phyloP scores from a whole-genome alignment of 768 basidiomycete species.

The Tylopilus cervinicoccineus region DNA sequence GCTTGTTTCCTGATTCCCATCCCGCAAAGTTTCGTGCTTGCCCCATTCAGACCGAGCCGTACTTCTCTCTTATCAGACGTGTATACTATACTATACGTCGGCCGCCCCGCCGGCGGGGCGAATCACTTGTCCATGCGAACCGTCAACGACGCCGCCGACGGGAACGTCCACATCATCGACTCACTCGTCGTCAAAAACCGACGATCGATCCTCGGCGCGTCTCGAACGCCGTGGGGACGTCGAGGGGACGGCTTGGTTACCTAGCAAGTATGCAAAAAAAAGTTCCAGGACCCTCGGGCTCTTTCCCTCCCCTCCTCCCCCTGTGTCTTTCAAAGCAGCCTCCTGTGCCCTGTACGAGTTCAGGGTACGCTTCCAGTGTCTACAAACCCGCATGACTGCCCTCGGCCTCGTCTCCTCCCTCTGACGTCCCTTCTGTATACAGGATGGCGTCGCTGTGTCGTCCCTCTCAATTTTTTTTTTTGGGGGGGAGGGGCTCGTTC shows the following conservation, averaged over 20 bases:
- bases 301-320: not conserved
- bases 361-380: too few relatives aligned
- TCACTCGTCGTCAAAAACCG: not conserved
- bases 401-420: not conserved
- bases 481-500: too few relatives aligned
- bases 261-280: not conserved
- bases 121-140: not conserved
- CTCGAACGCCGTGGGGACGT: not conserved
- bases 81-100: not conserved
- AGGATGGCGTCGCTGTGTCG: not conserved
- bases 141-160: not conserved
- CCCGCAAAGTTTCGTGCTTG: too few relatives aligned
- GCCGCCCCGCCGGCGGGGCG: not conserved
- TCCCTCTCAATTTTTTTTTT: too few relatives aligned
- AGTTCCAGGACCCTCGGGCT: too few relatives aligned
- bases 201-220: not conserved
- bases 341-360: too few relatives aligned
- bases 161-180: too few relatives aligned
- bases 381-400: not conserved
- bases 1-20: too few relatives aligned
- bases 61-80: not conserved
- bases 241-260: not conserved
- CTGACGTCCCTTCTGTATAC: not conserved
- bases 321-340: not conserved
- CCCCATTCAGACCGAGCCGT: not conserved